A percentile compares a stretch with the other conserved stretches of the same genome.
Evolutionary conservation across 768 basidiomycete species (phyloP).

Genomic region (Pisolithus albus): DNA sequence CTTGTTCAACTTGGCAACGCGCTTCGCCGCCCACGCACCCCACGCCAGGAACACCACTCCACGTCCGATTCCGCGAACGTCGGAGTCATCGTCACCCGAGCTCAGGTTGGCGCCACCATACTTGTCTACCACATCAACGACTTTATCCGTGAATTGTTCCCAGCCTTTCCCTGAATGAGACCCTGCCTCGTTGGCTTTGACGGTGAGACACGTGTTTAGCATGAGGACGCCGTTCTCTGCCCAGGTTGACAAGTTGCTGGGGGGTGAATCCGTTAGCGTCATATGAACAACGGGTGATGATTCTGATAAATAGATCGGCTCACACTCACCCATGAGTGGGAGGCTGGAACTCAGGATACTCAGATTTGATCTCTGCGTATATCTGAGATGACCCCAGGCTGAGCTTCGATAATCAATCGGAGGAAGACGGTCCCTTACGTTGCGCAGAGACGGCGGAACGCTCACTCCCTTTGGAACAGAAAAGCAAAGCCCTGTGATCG

Average conservation of each 20-base stretch:
- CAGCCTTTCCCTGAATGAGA: conserved; percentile 86
- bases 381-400: conserved; percentile 45
- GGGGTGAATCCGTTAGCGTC: conserved; percentile 2
- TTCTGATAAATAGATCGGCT: conserved; percentile 24
- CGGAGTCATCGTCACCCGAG: conserved; percentile 23
- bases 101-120: conserved; percentile 69
- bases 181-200: conserved; percentile 63
- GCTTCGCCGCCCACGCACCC: conserved; percentile 82
- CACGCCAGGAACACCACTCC: conserved; percentile 87
- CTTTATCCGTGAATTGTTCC: conserved; percentile 84
- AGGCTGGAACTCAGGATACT: conserved; percentile 70
- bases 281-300: conserved; percentile 4
- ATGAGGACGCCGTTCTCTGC: conserved; percentile 83
- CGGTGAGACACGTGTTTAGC: conserved; percentile 90
- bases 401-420: conserved; percentile 6
- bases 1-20: conserved; percentile 69
- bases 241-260: conserved; percentile 74
- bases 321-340: conserved; percentile 76
- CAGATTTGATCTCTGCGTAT: conserved; percentile 77
- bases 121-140: conserved; percentile 69
- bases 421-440: conserved; percentile 41
- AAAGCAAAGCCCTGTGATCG: conserved; percentile 67
- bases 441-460: conserved; percentile 76
- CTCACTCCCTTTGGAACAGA: conserved; percentile 76
- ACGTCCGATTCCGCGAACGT: conserved; percentile 48